Percentiles rank a stretch among this genome's conserved stretches.
These are phyloP conservation scores for Kokia cookei DNA, from an alignment of 441 rosid species.

Conservation along the genomic window DNA sequence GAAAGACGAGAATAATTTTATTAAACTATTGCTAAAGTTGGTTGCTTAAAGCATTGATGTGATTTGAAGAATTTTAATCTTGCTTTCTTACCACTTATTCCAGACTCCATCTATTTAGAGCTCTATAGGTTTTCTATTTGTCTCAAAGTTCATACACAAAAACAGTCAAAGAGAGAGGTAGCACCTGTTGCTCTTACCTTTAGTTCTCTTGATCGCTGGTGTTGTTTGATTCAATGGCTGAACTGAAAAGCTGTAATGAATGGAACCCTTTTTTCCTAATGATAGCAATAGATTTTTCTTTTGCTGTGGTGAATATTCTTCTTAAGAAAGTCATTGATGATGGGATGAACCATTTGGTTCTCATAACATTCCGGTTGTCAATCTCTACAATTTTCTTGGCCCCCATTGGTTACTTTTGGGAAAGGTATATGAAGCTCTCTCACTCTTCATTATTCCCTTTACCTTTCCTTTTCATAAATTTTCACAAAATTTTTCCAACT, in stretches of 20 bases:
- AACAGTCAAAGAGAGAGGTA: background rate
- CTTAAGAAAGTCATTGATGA: constrained; percentile 45
- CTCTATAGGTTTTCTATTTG: background rate
- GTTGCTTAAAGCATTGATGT: constrained; percentile 41
- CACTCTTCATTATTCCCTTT: background rate
- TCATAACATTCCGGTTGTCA: constrained; percentile 49
- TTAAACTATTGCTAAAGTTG: constrained; percentile 31
- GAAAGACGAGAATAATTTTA: constrained; percentile 32
- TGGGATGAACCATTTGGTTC: constrained; percentile 48
- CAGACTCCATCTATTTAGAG: constrained; percentile 18
- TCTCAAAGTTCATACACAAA: background rate
- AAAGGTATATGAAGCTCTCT: constrained; percentile 35
- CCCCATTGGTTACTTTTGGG: constrained; percentile 49
- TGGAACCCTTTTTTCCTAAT: constrained; percentile 37
- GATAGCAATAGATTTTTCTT: constrained; percentile 40
- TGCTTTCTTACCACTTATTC: constrained; percentile 40
- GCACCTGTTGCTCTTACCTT: background rate
- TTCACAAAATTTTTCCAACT: background rate
- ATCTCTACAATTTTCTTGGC: constrained; percentile 46
- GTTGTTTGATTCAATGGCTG: constrained; percentile 20
- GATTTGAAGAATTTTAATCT: constrained; percentile 45
- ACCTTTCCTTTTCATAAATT: background rate
- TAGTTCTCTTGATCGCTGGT: background rate
- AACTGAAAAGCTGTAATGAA: constrained; percentile 19
- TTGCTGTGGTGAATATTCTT: constrained; percentile 48